These are phyloP conservation scores for Chlorociboria aeruginascens DNA, from an alignment of 495 filamentous ascomycete species.

Conservation along the genomic window DNA sequence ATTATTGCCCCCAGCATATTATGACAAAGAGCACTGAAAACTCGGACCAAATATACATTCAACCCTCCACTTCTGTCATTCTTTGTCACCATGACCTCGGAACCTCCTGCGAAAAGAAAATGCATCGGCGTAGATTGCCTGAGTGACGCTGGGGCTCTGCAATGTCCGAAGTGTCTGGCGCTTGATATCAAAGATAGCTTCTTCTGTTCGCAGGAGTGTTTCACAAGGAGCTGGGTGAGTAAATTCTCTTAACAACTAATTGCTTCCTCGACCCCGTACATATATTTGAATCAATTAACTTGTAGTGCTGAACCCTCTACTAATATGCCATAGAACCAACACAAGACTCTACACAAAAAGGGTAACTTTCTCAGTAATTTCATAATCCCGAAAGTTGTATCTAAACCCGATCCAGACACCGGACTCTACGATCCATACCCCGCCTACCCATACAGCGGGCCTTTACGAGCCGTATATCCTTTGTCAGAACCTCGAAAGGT, in stretches of 20 bases:
- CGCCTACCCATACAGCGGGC: conserved; percentile 66
- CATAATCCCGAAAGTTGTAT: conserved; percentile 61
- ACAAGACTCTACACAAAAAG: conserved; percentile 80
- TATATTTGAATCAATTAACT: neutral
- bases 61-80: neutral
- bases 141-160: conserved; percentile 71
- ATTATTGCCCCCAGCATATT: too few species aligned
- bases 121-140: conserved; percentile 72
- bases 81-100: conserved; percentile 28
- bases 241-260: neutral
- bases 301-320: neutral
- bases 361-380: conserved; percentile 64
- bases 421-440: conserved; percentile 87
- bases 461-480: conserved; percentile 79
- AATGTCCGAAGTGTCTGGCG: conserved; percentile 92
- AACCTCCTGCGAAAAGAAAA: conserved; percentile 44
- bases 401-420: conserved; percentile 82
- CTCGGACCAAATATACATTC: too few species aligned
- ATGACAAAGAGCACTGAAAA: too few species aligned
- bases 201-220: conserved; percentile 98
- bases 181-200: conserved; percentile 75
- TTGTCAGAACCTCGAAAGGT: conserved; percentile 62
- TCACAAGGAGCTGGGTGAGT: conserved; percentile 94
- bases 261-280: neutral
- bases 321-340: conserved; percentile 46